A percentile compares a stretch with the other conserved stretches of the same genome.
phyloP scores from a whole-genome alignment of 179 eudicot genomes.

The Silene noctiflora region DNA sequence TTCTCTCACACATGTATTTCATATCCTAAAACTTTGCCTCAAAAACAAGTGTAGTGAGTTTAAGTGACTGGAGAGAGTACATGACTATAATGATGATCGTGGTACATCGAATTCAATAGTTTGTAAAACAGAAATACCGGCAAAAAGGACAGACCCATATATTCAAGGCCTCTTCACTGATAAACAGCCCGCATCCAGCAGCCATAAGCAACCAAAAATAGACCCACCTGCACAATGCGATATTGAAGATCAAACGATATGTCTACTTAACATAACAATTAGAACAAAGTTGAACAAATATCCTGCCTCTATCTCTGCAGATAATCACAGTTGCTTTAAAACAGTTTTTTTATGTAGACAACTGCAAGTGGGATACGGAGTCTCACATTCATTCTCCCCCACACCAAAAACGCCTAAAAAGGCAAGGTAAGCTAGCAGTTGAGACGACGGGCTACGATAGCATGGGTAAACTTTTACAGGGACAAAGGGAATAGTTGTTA shows the following conservation, averaged over 20 bases:
- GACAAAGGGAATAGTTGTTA: too few relatives aligned
- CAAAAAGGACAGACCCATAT: conserved; percentile 83
- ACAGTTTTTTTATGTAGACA: too few relatives aligned
- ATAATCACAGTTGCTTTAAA: too few relatives aligned
- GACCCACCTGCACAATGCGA: conserved; percentile 54
- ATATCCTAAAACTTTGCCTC: not conserved
- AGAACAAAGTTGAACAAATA: not conserved
- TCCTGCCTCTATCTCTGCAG: too few relatives aligned
- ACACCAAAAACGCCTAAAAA: too few relatives aligned
- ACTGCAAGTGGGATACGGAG: too few relatives aligned
- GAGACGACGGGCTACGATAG: too few relatives aligned
- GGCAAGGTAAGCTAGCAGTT: too few relatives aligned
- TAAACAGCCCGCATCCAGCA: conserved; percentile 83
- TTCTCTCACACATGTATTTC: not conserved
- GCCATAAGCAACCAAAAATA: conserved; percentile 98
- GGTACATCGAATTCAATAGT: conserved; percentile 13
- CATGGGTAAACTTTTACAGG: too few relatives aligned
- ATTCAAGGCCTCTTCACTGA: conserved; percentile 96
- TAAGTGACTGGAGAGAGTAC: not conserved
- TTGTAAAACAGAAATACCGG: conserved; percentile 54
- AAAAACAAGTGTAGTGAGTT: not conserved
- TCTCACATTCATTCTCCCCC: too few relatives aligned
- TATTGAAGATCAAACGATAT: conserved; percentile 5
- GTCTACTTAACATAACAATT: conserved; percentile 1
- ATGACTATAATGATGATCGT: conserved; percentile 4